phyloP scores from a whole-genome alignment of 2,329 filamentous ascomycete genomes.

The Talaromyces pinophilus region DNA sequence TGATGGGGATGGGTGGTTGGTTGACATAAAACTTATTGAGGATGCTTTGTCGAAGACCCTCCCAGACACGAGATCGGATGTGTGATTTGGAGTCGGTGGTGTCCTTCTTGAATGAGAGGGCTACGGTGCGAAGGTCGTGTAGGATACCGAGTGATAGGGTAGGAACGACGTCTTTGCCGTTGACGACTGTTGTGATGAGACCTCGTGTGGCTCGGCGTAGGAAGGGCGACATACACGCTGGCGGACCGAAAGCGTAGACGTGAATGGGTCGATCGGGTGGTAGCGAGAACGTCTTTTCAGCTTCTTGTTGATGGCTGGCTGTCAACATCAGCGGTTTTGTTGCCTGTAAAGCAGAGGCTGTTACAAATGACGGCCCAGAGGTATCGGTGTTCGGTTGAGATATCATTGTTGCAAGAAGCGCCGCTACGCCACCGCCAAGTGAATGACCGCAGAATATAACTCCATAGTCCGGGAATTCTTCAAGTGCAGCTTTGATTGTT shows the following conservation, averaged over 20 bases:
- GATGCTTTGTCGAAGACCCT: constrained; percentile 63
- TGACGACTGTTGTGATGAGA: constrained; percentile 72
- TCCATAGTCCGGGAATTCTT: constrained; percentile 68
- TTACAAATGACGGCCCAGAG: constrained; percentile 62
- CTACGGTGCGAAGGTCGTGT: constrained; percentile 72
- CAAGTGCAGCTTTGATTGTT: constrained; percentile 65
- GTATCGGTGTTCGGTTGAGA: constrained; percentile 59
- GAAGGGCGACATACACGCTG: constrained; percentile 69
- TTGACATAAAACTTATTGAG: constrained; percentile 62
- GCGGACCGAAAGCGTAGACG: constrained; percentile 76
- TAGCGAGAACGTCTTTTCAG: constrained; percentile 49
- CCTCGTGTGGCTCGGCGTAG: constrained; percentile 70
- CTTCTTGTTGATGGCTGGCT: constrained; percentile 27
- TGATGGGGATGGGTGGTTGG: constrained; percentile 46
- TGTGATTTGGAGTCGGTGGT: constrained; percentile 67
- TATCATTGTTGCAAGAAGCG: constrained; percentile 70
- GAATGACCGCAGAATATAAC: constrained; percentile 70
- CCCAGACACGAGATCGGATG: constrained; percentile 66
- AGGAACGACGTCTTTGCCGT: constrained; percentile 73
- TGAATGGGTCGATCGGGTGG: constrained; percentile 71
- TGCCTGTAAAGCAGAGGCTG: constrained; percentile 47
- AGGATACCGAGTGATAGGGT: constrained; percentile 71
- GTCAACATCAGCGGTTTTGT: constrained; percentile 45
- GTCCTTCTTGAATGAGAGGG: constrained; percentile 72
- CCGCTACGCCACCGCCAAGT: constrained; percentile 68